A percentile compares a stretch with the other conserved stretches of the same genome.
phyloP scores from a whole-genome alignment of 2,329 filamentous ascomycete genomes.

The Rhinocladiella mackenziei region DNA sequence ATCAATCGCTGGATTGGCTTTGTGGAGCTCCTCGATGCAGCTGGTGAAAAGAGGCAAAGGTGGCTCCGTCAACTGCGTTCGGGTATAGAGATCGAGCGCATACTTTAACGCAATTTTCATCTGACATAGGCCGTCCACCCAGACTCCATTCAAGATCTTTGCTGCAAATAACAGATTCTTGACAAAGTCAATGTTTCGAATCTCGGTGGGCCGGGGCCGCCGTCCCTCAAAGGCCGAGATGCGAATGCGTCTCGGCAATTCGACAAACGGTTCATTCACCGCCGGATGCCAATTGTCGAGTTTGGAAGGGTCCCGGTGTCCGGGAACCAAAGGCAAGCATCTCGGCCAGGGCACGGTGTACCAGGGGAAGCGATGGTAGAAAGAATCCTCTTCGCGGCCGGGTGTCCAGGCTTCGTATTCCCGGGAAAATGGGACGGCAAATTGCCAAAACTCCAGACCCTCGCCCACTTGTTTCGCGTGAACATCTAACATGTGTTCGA shows the following conservation, averaged over 20 bases:
- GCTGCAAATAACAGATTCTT: constrained; percentile 30
- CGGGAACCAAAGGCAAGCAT: constrained; percentile 33
- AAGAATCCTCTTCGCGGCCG: constrained; percentile 5
- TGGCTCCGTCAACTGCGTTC: constrained; percentile 1
- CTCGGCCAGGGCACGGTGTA: constrained; percentile 32
- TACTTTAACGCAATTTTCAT: constrained; percentile 32
- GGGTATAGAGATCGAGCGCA: constrained; percentile 21
- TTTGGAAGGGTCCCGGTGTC: constrained; percentile 29
- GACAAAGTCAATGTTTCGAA: constrained; percentile 24
- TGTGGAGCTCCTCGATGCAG: constrained; percentile 11
- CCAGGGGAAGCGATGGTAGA: constrained; percentile 30
- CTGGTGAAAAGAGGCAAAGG: constrained; percentile 7
- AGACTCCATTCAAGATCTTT: constrained; percentile 22
- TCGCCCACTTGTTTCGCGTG: constrained; percentile 30
- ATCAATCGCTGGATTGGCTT: constrained; percentile 18
- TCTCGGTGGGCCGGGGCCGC: constrained; percentile 5
- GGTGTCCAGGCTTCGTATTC: constrained; percentile 2
- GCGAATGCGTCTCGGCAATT: constrained; percentile 2
- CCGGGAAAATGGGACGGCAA: constrained; percentile 20
- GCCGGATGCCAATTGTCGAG: constrained; percentile 31
- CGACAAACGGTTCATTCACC: constrained; percentile 20
- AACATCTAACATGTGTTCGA: constrained; percentile 32
- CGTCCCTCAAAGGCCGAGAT: constrained; percentile 28
- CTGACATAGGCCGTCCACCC: constrained; percentile 24
- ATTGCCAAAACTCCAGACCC: constrained; percentile 30